These are phyloP conservation scores for Eutypa lata DNA, from an alignment of 2,329 filamentous ascomycete genomes.

Conservation along the genomic window DNA sequence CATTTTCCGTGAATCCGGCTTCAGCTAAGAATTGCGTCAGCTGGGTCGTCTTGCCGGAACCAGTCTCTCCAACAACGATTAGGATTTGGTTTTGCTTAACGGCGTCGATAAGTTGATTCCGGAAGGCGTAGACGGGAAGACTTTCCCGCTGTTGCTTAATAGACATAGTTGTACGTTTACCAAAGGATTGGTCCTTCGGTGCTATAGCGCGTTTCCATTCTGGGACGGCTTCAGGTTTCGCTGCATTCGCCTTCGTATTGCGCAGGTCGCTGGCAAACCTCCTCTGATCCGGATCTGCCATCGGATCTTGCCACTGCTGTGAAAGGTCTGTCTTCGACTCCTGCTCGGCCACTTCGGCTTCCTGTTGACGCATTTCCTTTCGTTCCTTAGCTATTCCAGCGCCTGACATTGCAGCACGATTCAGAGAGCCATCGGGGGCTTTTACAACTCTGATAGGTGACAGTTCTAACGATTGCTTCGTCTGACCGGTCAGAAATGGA, in stretches of 20 bases:
- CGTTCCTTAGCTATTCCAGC: conserved; percentile 85
- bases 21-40: conserved; percentile 94
- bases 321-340: conserved; percentile 79
- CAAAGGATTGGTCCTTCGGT: conserved; percentile 75
- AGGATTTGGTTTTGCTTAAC: conserved; percentile 84
- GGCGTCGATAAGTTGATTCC: conserved; percentile 82
- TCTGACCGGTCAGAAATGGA: conserved; percentile 92
- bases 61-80: conserved; percentile 96
- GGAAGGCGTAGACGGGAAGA: conserved; percentile 85
- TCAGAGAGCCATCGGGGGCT: conserved; percentile 96
- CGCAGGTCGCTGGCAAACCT: conserved; percentile 88
- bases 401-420: conserved; percentile 92
- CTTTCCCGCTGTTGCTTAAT: conserved; percentile 94
- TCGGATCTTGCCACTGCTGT: conserved; percentile 94
- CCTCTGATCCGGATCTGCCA: conserved; percentile 79
- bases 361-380: conserved; percentile 83
- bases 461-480: conserved; percentile 90
- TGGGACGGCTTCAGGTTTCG: conserved; percentile 67
- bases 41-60: conserved; percentile 96
- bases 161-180: conserved; percentile 82
- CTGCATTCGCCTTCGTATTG: conserved; percentile 56
- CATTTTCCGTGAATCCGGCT: conserved; percentile 80
- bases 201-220: conserved; percentile 90
- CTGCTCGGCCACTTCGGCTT: conserved; percentile 74
- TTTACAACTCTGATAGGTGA: conserved; percentile 96